These are phyloP conservation scores for Raphanus sativus DNA, from an alignment of 345 rosid species.

Conservation along the genomic window DNA sequence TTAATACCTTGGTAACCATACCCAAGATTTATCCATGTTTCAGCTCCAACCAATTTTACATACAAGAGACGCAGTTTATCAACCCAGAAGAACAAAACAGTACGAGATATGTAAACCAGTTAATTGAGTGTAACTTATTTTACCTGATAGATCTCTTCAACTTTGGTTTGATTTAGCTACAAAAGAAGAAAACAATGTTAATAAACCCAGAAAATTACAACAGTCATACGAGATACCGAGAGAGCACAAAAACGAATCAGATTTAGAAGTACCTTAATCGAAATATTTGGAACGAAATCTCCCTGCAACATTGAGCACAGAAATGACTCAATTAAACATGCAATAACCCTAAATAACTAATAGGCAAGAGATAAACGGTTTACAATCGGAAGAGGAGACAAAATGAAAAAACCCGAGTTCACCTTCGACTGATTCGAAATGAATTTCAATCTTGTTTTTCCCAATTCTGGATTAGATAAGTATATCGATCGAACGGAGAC, in stretches of 20 bases:
- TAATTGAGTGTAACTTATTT: neutral
- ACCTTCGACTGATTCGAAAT: neutral
- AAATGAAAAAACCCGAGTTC: neutral
- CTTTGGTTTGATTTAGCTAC: neutral
- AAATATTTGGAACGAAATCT: neutral
- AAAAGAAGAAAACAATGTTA: neutral
- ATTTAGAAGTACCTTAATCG: neutral
- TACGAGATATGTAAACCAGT: neutral
- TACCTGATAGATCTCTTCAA: neutral
- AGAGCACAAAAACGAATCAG: neutral
- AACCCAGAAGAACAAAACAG: neutral
- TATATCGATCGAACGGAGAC: no score
- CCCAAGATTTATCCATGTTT: neutral
- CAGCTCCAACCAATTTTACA: neutral
- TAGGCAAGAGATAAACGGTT: neutral
- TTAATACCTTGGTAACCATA: neutral
- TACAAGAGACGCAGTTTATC: neutral
- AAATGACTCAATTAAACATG: neutral
- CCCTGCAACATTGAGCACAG: neutral
- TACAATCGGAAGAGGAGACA: neutral
- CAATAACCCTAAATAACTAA: neutral
- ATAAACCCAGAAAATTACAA: neutral
- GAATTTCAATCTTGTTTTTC: no score
- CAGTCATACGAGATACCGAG: neutral
- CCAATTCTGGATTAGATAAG: no score